A percentile compares a stretch with the other conserved stretches of the same genome.
phyloP scores from a whole-genome alignment of 2,329 filamentous ascomycete genomes.

The Arthroderma uncinatum region DNA sequence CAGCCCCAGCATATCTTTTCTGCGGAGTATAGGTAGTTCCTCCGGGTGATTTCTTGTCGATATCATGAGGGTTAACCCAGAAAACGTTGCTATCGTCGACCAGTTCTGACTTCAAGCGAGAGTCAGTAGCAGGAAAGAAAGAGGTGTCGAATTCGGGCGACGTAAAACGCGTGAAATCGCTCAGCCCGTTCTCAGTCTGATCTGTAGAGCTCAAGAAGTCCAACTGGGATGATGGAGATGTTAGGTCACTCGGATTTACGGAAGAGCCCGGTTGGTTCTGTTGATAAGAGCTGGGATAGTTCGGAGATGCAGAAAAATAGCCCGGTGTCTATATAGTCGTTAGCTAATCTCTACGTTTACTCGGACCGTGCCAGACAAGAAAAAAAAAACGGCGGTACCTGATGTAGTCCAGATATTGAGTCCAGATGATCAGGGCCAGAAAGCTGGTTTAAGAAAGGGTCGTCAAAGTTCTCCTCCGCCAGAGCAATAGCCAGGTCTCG shows the following conservation, averaged over 20 bases:
- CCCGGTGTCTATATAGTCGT: not conserved
- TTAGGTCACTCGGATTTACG: conserved; percentile 9
- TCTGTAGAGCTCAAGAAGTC: conserved; percentile 25
- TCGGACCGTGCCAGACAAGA: not conserved
- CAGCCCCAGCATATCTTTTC: not conserved
- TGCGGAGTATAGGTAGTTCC: not conserved
- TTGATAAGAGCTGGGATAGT: conserved; percentile 3
- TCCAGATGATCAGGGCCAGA: not conserved
- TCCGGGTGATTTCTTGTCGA: not conserved
- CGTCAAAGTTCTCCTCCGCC: conserved; percentile 8
- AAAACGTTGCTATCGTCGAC: not conserved
- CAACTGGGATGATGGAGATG: conserved; percentile 16
- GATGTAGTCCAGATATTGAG: conserved; percentile 1
- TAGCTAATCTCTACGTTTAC: not conserved
- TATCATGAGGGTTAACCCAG: conserved; percentile 9
- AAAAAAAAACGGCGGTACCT: not conserved
- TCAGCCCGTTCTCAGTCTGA: conserved; percentile 18
- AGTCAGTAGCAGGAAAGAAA: conserved; percentile 1
- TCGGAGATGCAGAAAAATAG: not conserved
- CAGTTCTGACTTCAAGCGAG: not conserved
- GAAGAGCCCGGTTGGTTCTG: not conserved
- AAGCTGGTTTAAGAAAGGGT: conserved; percentile 8
- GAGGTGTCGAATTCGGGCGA: conserved; percentile 8
- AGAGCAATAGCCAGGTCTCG: conserved; percentile 2
- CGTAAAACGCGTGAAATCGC: conserved; percentile 8